Base-by-base conservation (phyloP, 306 rosid genomes). In the Acacia acuminata region DNA sequence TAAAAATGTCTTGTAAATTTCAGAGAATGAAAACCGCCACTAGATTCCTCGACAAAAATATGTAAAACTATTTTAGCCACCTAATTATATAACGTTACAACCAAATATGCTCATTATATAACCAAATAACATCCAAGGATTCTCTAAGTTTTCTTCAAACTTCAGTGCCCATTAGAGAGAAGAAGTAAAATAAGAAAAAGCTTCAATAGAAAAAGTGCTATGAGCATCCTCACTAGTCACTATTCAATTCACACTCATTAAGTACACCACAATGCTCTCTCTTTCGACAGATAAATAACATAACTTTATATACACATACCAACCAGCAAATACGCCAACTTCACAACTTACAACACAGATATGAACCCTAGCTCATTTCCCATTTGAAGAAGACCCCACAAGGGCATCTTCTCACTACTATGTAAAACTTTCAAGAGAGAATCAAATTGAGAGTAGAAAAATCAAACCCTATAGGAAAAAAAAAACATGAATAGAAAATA, bases 311-410 rank as follows among this genome's bases (percentile, higher is more conserved):
- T 71, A 67, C 43, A 67, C 45, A 67, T 10, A 9, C 27, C 20
- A 14, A 67, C 13, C 66, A 61, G 27, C 0, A 76, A 66, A 66
- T 32, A 74, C 47, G 43, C n/a, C 19, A 75, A 25, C 11, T 34
- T 34, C n/a, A 56, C 56, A 74, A 73, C 36, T 74, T 34, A 86
- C 60, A 86, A 51, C 84, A 79, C 66, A 38, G 47, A 44, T 55
- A 47, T 44, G 25, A 34, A 58, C 66, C 24, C 72, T 30, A 43
- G 75, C 38, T 5, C 71, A 36, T 56, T 77, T 12, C 64, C 36
- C 64, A 76, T 55, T 36, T 3, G 43, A 72, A 71, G 43, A 73
- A 30, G 65, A 82, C 63, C 43, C 15, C 67, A 36, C 67, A 75
- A 30, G 19, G 19, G 77, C 44, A 51, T 48, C 43, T 17, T 27